phyloP scores from a whole-genome alignment of 2,329 filamentous ascomycete species.

The Fusarium praegraminearum region DNA sequence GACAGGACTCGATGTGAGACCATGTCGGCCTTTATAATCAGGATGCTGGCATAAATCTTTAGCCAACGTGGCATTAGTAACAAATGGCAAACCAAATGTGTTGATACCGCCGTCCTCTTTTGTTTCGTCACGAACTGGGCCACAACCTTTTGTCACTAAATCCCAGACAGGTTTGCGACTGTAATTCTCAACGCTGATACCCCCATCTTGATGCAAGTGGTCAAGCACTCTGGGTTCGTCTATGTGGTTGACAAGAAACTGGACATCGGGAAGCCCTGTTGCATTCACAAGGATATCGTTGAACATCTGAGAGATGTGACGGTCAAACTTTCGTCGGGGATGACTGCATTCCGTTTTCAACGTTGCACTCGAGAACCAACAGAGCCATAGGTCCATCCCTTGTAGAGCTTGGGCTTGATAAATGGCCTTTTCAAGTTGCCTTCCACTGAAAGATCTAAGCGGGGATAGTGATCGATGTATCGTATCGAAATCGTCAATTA shows the following conservation, averaged over 20 bases:
- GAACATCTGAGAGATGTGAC: not conserved
- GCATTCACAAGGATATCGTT: not conserved
- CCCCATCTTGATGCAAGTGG: not conserved
- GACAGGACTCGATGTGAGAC: not conserved
- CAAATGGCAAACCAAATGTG: not conserved
- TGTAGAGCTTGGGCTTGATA: not conserved
- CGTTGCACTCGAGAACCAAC: not conserved
- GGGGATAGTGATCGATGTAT: not conserved
- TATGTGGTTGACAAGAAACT: not conserved
- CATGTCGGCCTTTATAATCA: rapidly evolving
- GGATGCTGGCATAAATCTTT: not conserved
- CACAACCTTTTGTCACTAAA: not conserved
- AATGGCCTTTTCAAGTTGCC: not conserved
- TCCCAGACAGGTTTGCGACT: not conserved
- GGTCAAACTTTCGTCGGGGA: not conserved
- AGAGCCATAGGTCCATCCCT: not conserved
- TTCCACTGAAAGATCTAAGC: not conserved
- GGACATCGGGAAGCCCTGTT: not conserved
- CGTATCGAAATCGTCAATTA: not conserved
- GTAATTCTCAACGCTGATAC: not conserved
- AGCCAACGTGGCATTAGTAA: not conserved
- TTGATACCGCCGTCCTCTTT: rapidly evolving
- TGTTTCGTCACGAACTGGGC: rapidly evolving
- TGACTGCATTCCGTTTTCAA: not conserved
- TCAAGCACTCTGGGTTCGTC: not conserved